Base-by-base conservation (phyloP, 106 monocot species). In the Allium sativum region DNA sequence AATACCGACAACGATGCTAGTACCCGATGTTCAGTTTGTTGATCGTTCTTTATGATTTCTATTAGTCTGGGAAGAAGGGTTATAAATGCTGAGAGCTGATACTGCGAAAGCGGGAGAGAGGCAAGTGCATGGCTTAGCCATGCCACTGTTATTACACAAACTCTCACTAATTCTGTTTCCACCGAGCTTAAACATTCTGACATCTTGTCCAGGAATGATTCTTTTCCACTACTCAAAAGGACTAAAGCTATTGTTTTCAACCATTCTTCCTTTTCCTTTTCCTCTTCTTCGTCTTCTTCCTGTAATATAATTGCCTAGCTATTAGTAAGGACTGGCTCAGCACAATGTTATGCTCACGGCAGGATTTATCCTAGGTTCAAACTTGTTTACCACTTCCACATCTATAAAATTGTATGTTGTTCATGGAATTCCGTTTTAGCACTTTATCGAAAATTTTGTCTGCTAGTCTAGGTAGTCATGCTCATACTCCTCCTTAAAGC, bases 61-160 rank as follows among this genome's bases (percentile, higher is more conserved):
- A 69, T 73, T 18, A 83, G 53, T 46, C 58, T 52, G 13, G 76
- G 79, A 22, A 76, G 45, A 53, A 84, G 66, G 45, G 18, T 53
- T 12, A 56, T 73, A 52, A 84, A 79, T 46, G 59, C 47, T n/a
- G 70, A 61, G 50, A 70, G 21, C 42, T 74, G 66, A 16, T 58
- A 19, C 10, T 73, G 70, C 14, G 73, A 40, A 22, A 58, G 20
- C 47, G 72, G 53, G 9, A 67, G 21, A 21, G 65, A 73, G 9
- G 58, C 21, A 19, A 84, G 65, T 63, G 73, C 62, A 19, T 62
- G 75, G 70, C 76, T 84, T 31, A 84, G 41, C 83, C 83, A 76
- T 55, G 73, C 76, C 0, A 56, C 65, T 64, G 79, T 79, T 4
- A 53, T 58, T 55, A 76, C 55, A 67, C 83, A 76, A 11, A 57